Evolutionary conservation across 441 rosid species (phyloP), one percentile per base, ranked within the genome.

Genomic region (Populus hybrid): DNA sequence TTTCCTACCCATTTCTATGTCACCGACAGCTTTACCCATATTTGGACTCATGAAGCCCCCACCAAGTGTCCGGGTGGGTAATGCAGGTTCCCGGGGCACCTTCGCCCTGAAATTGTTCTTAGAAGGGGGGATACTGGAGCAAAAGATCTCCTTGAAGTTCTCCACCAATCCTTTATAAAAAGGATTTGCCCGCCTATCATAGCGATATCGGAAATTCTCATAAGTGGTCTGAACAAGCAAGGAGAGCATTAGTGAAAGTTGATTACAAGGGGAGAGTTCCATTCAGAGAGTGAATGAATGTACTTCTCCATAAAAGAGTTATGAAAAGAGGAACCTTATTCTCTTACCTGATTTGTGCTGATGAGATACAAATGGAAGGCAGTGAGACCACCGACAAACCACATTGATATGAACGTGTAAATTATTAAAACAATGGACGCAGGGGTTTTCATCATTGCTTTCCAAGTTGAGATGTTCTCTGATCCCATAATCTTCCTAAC

Each of bases 361-460:
- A 97, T 95, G 78, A 97, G 91, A 86, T 97, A 97, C 75, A 92
- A 84, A 83, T 97, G 99, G 87, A 93, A 97, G 76, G 92, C 90
- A 2, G 97, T 87, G 28, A 97, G 89, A 57, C 99, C 99, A 76
- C 99, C 99, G 68, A 97, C 99, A 81, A 97, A 95, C 99, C 99
- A 97, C 87, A 92, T 84, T 1, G 85, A 87, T 66, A 95, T 88
- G 86, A 97, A 97, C 28, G 92, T 87, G 84, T 97, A 95, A 78
- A 95, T 35, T 75, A 97, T 83, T 24, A 97, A 78, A 18, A 85
- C 93, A 30, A 93, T 91, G 74, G 99, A 97, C 36, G 97, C 93
- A 18, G 99, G 99, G 79, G 93, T 89, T 83, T 92, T 92, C 80
- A 83, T 77, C 86, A 95, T 83, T 9, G 99, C 97, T 84, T 83